Percentiles rank a stretch among this genome's conserved stretches.
These are phyloP conservation scores for Cutaneotrichosporon cutaneum DNA, from an alignment of 1,284 basidiomycete species.

Conservation along the genomic window DNA sequence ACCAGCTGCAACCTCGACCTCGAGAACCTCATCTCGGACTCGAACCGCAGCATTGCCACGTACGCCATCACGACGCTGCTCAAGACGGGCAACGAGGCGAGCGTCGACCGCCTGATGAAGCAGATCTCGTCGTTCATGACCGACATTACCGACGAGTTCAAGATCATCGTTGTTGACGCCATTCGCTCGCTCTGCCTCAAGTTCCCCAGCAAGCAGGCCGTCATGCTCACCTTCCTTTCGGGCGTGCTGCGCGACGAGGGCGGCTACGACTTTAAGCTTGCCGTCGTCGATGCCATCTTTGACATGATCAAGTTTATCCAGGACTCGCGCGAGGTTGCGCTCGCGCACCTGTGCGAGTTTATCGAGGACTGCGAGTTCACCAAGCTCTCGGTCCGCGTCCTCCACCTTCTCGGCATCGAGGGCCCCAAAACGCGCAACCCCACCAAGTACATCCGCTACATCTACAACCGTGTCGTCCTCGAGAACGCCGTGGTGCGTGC, in stretches of 20 bases:
- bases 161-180: slow-evolving; percentile 98
- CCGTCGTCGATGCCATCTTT: slow-evolving; percentile 98
- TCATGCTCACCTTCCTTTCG: slow-evolving; percentile 92
- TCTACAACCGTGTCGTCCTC: slow-evolving; percentile 98
- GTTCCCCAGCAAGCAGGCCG: slow-evolving; percentile 93
- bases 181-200: slow-evolving; percentile 98
- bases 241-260: slow-evolving; percentile 94
- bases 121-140: slow-evolving; percentile 99
- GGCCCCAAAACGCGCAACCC: slow-evolving; percentile 94
- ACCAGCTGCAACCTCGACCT: slow-evolving; percentile 95
- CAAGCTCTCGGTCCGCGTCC: slow-evolving; percentile 94
- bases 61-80: slow-evolving; percentile 98
- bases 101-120: slow-evolving; percentile 98
- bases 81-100: slow-evolving; percentile 99
- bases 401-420: slow-evolving; percentile 92
- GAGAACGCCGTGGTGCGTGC: slow-evolving; percentile 98
- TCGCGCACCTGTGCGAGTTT: slow-evolving; percentile 99
- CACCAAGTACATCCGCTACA: slow-evolving; percentile 98
- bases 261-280: slow-evolving; percentile 98
- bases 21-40: slow-evolving; percentile 94
- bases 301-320: slow-evolving; percentile 99
- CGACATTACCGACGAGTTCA: slow-evolving; percentile 99
- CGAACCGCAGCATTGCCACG: slow-evolving; percentile 94
- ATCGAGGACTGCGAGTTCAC: slow-evolving; percentile 99
- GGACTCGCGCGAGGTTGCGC: slow-evolving; percentile 90